A percentile compares a stretch with the other conserved stretches of the same genome.
phyloP scores from a whole-genome alignment of 2,329 filamentous ascomycete genomes.

The Phaeosphaeria sp. region DNA sequence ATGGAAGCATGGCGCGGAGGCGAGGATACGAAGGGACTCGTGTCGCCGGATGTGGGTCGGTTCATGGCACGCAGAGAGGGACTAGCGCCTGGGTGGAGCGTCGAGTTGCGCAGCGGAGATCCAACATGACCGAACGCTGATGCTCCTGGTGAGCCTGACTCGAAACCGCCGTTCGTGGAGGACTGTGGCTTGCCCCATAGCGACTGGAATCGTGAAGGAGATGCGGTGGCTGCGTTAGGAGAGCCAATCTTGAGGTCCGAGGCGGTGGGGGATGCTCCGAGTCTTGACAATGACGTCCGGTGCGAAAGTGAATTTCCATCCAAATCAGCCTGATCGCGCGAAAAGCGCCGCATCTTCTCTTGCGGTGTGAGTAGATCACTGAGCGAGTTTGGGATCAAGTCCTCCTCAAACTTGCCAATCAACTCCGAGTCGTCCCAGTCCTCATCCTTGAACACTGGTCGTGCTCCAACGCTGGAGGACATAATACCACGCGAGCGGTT shows the following conservation, averaged over 20 bases:
- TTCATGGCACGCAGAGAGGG: slow-evolving; percentile 60
- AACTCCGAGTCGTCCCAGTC: slow-evolving; percentile 58
- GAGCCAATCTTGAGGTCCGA: slow-evolving; percentile 57
- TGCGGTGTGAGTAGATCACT: slow-evolving; percentile 69
- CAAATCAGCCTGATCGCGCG: slow-evolving; percentile 63
- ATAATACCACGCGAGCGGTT: slow-evolving; percentile 61
- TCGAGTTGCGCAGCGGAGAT: slow-evolving; percentile 70
- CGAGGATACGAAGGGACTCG: slow-evolving; percentile 60
- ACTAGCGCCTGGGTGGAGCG: slow-evolving; percentile 57
- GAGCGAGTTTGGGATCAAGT: slow-evolving; percentile 77
- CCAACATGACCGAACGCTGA: slow-evolving; percentile 67
- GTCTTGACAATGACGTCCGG: slow-evolving; percentile 56
- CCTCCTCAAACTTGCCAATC: slow-evolving; percentile 83
- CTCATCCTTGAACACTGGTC: slow-evolving; percentile 53
- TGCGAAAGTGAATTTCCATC: slow-evolving; percentile 56
- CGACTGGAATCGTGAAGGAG: slow-evolving; percentile 68
- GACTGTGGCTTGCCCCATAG: slow-evolving; percentile 60
- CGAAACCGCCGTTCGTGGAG: slow-evolving; percentile 56
- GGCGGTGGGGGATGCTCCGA: slow-evolving; percentile 56
- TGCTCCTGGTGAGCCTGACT: slow-evolving; percentile 46
- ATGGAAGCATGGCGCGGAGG: slow-evolving; percentile 65
- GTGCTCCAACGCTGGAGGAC: slow-evolving; percentile 65
- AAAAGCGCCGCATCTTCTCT: slow-evolving; percentile 66
- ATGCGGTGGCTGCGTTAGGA: slow-evolving; percentile 59
- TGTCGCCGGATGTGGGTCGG: slow-evolving; percentile 56